phyloP scores from a whole-genome alignment of 2,329 filamentous ascomycete genomes.

The Trichophyton simii region DNA sequence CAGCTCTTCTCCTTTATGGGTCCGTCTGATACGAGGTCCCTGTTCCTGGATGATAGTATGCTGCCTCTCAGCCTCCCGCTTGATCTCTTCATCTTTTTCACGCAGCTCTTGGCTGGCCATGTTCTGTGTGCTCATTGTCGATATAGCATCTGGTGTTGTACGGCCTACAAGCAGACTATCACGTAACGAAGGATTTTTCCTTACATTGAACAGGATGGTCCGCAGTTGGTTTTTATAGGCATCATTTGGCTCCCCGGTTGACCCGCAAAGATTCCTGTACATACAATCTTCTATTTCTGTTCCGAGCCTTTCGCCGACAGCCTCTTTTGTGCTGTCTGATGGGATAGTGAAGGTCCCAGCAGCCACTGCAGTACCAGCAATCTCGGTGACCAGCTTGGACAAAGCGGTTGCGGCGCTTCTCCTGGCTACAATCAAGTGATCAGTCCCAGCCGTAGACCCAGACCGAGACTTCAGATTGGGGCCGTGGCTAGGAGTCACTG shows the following conservation, averaged over 20 bases:
- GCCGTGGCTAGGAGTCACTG: slow-evolving; percentile 21
- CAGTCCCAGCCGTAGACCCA: slow-evolving; percentile 26
- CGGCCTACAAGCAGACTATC: slow-evolving; percentile 60
- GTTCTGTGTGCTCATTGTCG: slow-evolving; percentile 79
- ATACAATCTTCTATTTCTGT: slow-evolving; percentile 66
- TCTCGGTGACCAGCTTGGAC: slow-evolving; percentile 53
- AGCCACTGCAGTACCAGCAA: slow-evolving; percentile 56
- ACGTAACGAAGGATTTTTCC: slow-evolving; percentile 70
- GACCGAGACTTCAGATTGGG: slow-evolving; percentile 21
- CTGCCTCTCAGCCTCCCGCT: slow-evolving; percentile 45
- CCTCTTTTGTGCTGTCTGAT: slow-evolving; percentile 50
- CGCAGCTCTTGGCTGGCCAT: slow-evolving; percentile 88
- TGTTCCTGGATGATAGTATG: slow-evolving; percentile 68
- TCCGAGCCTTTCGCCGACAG: slow-evolving; percentile 56
- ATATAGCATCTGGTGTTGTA: slow-evolving; percentile 61
- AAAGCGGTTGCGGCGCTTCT: slow-evolving; percentile 58
- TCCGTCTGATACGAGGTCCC: slow-evolving; percentile 69
- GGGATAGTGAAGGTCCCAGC: slow-evolving; percentile 50
- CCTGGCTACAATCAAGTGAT: slow-evolving; percentile 51
- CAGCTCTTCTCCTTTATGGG: slow-evolving; percentile 89
- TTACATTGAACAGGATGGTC: slow-evolving; percentile 72
- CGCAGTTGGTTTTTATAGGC: slow-evolving; percentile 55
- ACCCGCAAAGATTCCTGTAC: slow-evolving; percentile 40
- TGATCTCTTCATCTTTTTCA: slow-evolving; percentile 44
- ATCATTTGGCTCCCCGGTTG: slow-evolving; percentile 40